phyloP scores from a whole-genome alignment of 2,329 filamentous ascomycete genomes.

The Dactylella cylindrospora region DNA sequence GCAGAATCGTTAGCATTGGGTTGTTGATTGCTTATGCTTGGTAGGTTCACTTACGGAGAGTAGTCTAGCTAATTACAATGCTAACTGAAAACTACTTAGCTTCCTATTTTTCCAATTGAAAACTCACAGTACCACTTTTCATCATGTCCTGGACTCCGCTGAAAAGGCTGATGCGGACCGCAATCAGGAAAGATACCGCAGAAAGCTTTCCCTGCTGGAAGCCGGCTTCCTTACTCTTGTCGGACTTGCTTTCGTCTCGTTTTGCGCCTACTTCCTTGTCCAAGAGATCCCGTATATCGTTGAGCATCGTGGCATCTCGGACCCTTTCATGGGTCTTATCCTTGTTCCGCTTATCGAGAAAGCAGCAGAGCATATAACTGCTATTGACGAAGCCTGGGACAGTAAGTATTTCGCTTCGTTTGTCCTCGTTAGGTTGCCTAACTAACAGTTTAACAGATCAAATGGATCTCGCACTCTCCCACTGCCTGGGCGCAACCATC shows the following conservation, averaged over 20 bases:
- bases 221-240: conserved; percentile 29
- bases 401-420: conserved; percentile 52
- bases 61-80: not conserved
- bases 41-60: conserved; percentile 3
- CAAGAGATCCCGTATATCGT: conserved; percentile 36
- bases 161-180: conserved; percentile 24
- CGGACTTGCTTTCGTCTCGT: conserved; percentile 30
- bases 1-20: conserved; percentile 31
- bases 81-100: conserved; percentile 2
- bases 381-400: conserved; percentile 81
- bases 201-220: conserved; percentile 39
- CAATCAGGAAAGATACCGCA: conserved; percentile 25
- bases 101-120: conserved; percentile 43
- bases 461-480: conserved; percentile 81
- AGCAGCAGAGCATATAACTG: conserved; percentile 79
- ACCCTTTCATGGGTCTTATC: conserved; percentile 70
- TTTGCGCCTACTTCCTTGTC: conserved; percentile 40
- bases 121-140: conserved; percentile 30
- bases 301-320: conserved; percentile 54
- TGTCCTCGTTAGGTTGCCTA: not conserved
- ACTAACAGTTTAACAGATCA: conserved; percentile 6
- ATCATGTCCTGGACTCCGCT: conserved; percentile 34
- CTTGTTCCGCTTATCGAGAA: conserved; percentile 82
- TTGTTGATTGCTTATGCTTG: conserved; percentile 27
- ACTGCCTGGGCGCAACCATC: conserved; percentile 81